Base-by-base conservation (phyloP, 2,329 filamentous ascomycete species). In the Blumeriella jaapii region DNA sequence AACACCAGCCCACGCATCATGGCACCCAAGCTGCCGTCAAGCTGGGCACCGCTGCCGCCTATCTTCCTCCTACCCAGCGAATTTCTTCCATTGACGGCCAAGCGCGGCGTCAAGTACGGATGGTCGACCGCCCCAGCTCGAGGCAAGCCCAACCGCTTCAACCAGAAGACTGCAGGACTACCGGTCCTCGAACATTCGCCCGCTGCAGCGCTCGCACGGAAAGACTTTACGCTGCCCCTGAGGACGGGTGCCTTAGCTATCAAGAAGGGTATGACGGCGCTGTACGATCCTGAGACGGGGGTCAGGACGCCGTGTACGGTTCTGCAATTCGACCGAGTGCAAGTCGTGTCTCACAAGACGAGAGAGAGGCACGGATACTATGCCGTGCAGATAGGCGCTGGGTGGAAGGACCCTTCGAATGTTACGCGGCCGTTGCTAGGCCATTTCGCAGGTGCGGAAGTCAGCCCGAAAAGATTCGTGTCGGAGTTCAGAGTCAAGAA, bases 201-300 rank as follows among this genome's bases (percentile, higher is more conserved):
- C 2, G 71, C 69, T 2, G 74, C 74, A 7, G 74, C 74, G 5
- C 66, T 78, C 40, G 60, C 62, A 59, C 70, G 74, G 30, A 69
- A 65, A 49, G 69, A 65, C 47, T 64, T 62, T 45, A 74, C 71
- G 11, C 71, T 74, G 10, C 74, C 74, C 1, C 52, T 76, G 26
- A 81, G 91, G 17, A 78, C 86, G 2, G 91, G 91, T 18, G 78
- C 84, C 6, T 69, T 98, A 29, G 86, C 82, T 9, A 70, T 78
- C 56, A 98, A 98, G 64, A 89, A 87, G 64, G 91, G 91, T 59
- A 96, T 98, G 83, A 93, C 86, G 27, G 87, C 82, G 41, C 63
- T 95, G 46, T 96, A 82, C 68, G 78, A 86, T 54, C 61, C 71
- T 0, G 73, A 77, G 50, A 82, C 82, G 16, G 82, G 83, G 49